Percentiles rank a stretch among this genome's conserved stretches.
Conservation (phyloP, 2,329 filamentous ascomycete species). For the Nemania sp. region DNA sequence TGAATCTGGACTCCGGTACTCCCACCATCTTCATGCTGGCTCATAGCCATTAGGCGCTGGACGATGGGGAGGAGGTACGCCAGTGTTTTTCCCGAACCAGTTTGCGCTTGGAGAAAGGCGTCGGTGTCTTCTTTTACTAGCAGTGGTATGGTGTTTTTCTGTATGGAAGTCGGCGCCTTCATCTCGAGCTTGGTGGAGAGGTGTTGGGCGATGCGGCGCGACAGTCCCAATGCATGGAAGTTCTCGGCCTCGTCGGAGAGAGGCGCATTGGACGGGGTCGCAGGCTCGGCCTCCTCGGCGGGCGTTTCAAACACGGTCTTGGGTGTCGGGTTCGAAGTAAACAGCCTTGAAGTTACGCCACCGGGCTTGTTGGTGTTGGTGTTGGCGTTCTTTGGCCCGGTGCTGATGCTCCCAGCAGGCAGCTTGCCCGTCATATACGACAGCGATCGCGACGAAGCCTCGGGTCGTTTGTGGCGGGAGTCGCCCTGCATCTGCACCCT, state of each 20-base stretch:
- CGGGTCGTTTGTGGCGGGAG: slow-evolving; percentile 14
- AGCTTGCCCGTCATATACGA: slow-evolving; percentile 44
- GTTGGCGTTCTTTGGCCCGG: slow-evolving; percentile 28
- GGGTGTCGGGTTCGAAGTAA: slow-evolving; percentile 82
- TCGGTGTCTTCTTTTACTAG: slow-evolving; percentile 80
- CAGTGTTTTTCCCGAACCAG: slow-evolving; percentile 94
- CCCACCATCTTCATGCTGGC: slow-evolving; percentile 55
- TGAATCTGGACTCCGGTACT: slow-evolving; percentile 62
- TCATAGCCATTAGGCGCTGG: slow-evolving; percentile 80
- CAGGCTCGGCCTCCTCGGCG: slow-evolving; percentile 53
- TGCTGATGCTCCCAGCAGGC: slow-evolving; percentile 41
- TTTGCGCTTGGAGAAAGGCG: slow-evolving; percentile 95
- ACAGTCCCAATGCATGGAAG: slow-evolving; percentile 84
- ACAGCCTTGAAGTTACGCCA: slow-evolving; percentile 81
- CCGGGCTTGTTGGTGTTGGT: slow-evolving; percentile 32
- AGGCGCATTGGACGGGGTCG: slow-evolving; percentile 87
- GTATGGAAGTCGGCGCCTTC: slow-evolving; percentile 91
- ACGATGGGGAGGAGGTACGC: slow-evolving; percentile 94
- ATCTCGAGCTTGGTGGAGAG: slow-evolving; percentile 83
- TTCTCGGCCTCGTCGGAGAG: slow-evolving; percentile 80
- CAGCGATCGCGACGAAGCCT: slow-evolving; percentile 30
- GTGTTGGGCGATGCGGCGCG: slow-evolving; percentile 77
- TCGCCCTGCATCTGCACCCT: slow-evolving; percentile 39
- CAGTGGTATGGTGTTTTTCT: slow-evolving; percentile 84
- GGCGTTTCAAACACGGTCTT: slow-evolving; percentile 62